Evolutionary conservation across 2,329 filamentous ascomycete species (phyloP).

Genomic region (Fusarium euwallaceae): DNA sequence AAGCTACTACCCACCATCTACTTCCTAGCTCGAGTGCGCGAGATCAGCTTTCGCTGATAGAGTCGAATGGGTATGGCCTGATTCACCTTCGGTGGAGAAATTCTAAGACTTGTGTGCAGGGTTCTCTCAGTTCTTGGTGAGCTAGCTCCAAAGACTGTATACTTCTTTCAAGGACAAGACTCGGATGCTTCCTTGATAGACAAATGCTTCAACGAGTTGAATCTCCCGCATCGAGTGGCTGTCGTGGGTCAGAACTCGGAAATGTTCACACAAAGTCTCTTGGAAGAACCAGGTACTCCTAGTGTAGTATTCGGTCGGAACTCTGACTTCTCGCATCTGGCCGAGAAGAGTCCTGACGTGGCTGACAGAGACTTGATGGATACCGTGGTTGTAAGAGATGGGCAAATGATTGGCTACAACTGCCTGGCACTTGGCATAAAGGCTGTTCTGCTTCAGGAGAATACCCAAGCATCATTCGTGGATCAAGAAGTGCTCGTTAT

Average conservation of each 20-base stretch:
- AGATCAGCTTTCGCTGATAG: conserved; percentile 24
- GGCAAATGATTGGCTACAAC: conserved; percentile 10
- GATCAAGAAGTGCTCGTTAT: conserved; percentile 15
- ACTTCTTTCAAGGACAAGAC: conserved; percentile 11
- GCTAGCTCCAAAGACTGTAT: conserved; percentile 10
- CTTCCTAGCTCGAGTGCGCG: conserved; percentile 25
- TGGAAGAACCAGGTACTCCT: background rate
- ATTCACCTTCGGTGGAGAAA: background rate
- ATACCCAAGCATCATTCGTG: conserved; percentile 13
- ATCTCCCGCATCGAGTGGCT: conserved; percentile 16
- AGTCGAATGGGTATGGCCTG: conserved; percentile 24
- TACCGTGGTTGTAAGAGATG: conserved; percentile 13
- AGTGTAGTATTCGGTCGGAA: conserved; percentile 9
- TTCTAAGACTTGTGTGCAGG: background rate
- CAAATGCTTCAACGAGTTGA: conserved; percentile 32
- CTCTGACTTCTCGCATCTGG: background rate
- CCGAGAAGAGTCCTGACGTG: background rate
- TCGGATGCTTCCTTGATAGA: conserved; percentile 23
- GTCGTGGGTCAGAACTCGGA: background rate
- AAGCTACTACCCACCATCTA: conserved; percentile 25
- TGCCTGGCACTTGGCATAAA: conserved; percentile 12
- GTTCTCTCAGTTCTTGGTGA: conserved; percentile 25
- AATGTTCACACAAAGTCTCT: background rate
- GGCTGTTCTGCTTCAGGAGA: conserved; percentile 14
- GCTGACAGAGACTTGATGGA: conserved; percentile 1